Conservation (phyloP, 352 stramenopile genomes). For the Phytophthora pluvialis region DNA sequence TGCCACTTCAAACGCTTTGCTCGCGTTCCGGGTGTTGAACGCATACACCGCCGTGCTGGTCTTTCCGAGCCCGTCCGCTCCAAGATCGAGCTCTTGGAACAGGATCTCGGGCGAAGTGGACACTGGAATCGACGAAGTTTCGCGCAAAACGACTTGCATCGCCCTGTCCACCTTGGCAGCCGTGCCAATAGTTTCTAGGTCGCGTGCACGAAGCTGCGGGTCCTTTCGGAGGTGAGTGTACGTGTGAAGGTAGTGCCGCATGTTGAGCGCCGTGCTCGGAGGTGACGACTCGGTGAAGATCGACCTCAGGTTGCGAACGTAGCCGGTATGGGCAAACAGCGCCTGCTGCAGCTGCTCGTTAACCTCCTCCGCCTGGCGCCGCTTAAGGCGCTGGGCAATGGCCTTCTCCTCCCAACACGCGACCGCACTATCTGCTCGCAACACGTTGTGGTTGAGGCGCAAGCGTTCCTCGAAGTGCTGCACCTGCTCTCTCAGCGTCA, state of each 20-base stretch:
- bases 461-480: conserved; percentile 23
- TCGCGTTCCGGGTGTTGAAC: conserved; percentile 37
- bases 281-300: conserved; percentile 33
- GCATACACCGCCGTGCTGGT: conserved; percentile 47
- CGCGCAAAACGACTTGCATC: conserved; percentile 43
- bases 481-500: conserved; percentile 30
- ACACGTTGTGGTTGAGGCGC: conserved; percentile 20
- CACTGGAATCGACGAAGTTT: conserved; percentile 40
- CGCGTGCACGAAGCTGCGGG: conserved; percentile 34
- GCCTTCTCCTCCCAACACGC: conserved; percentile 40
- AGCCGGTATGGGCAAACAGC: conserved; percentile 18
- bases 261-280: conserved; percentile 40
- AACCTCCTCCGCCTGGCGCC: conserved; percentile 20
- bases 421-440: conserved; percentile 25
- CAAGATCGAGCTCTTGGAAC: conserved; percentile 40
- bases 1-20: conserved; percentile 34
- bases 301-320: conserved; percentile 25
- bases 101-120: conserved; percentile 37
- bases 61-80: conserved; percentile 27
- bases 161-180: conserved; percentile 47
- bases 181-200: conserved; percentile 36
- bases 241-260: conserved; percentile 50
- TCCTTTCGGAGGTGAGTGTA: conserved; percentile 45
- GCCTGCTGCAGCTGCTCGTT: conserved; percentile 39
- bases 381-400: conserved; percentile 28